Evolutionary conservation across 225 moss, liverwort and hornwort species (phyloP).

Genomic region (Pleurozium schreberi): DNA sequence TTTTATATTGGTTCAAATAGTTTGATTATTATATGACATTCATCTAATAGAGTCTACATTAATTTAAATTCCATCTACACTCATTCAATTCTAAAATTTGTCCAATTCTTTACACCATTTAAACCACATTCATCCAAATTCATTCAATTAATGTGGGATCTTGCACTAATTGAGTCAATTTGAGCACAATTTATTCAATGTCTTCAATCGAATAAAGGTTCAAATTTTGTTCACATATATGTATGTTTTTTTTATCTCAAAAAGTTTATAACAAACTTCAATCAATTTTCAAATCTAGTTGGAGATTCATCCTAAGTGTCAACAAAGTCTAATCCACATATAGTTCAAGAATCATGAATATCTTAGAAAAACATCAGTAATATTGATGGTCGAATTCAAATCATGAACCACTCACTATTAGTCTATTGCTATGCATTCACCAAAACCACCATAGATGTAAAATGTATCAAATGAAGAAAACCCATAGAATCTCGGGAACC

Average conservation of each 20-base stretch:
- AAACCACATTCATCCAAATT: not conserved
- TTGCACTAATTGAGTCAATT: not conserved
- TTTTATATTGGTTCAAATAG: not conserved
- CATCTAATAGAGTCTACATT: not conserved
- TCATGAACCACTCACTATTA: fast-evolving
- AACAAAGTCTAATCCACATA: not conserved
- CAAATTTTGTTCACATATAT: no score
- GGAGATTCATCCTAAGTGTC: fast-evolving
- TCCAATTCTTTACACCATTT: no score
- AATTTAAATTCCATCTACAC: not conserved
- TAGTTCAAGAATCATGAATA: fast-evolving
- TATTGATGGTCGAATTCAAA: not conserved
- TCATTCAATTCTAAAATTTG: not conserved
- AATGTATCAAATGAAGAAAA: not conserved
- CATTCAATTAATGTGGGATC: not conserved
- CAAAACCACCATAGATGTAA: not conserved
- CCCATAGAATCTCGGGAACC: not conserved
- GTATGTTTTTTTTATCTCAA: not conserved
- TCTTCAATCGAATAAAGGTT: not conserved
- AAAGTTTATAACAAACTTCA: not conserved
- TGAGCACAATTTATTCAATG: not conserved
- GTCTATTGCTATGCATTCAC: fast-evolving
- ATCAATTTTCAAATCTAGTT: not conserved
- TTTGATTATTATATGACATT: not conserved
- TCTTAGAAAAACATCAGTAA: not conserved